Percentiles rank a stretch among this genome's conserved stretches.
These are phyloP conservation scores for Cladobotryum protrusum DNA, from an alignment of 2,329 filamentous ascomycete genomes.

Conservation along the genomic window DNA sequence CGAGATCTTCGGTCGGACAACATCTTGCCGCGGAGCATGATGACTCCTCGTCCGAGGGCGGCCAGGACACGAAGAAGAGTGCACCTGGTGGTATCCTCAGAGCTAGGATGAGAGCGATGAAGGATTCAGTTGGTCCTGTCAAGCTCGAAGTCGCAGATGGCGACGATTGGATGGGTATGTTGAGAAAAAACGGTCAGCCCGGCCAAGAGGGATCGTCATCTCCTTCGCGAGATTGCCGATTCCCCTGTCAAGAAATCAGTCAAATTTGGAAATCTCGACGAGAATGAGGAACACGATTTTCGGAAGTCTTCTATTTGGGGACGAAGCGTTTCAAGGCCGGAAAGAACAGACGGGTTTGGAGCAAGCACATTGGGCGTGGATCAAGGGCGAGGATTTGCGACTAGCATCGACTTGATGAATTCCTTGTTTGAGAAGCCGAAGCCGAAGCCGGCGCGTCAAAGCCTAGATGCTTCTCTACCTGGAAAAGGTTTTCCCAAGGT, in stretches of 20 bases:
- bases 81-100: constrained; percentile 57
- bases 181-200: constrained; percentile 92
- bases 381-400: constrained; percentile 65
- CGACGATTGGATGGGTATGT: constrained; percentile 88
- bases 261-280: constrained; percentile 22
- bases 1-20: constrained; percentile 68
- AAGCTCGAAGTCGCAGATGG: constrained; percentile 59
- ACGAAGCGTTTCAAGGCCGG: constrained; percentile 24
- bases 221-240: constrained; percentile 57
- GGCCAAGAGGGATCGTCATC: constrained; percentile 79
- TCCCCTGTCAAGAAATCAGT: constrained; percentile 32
- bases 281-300: constrained; percentile 45
- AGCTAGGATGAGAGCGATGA: constrained; percentile 58
- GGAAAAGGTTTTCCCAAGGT: constrained; percentile 78
- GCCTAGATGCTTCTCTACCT: constrained; percentile 44
- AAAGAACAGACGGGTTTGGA: constrained; percentile 22
- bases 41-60: constrained; percentile 49
- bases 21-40: constrained; percentile 71
- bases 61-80: constrained; percentile 36
- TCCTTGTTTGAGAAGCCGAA: constrained; percentile 77
- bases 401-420: constrained; percentile 93
- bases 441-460: constrained; percentile 52
- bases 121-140: constrained; percentile 51
- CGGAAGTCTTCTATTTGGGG: constrained; percentile 31
- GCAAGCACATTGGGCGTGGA: constrained; percentile 28